Conservation (phyloP, 2,329 filamentous ascomycete species). For the Epichloe typhina region DNA sequence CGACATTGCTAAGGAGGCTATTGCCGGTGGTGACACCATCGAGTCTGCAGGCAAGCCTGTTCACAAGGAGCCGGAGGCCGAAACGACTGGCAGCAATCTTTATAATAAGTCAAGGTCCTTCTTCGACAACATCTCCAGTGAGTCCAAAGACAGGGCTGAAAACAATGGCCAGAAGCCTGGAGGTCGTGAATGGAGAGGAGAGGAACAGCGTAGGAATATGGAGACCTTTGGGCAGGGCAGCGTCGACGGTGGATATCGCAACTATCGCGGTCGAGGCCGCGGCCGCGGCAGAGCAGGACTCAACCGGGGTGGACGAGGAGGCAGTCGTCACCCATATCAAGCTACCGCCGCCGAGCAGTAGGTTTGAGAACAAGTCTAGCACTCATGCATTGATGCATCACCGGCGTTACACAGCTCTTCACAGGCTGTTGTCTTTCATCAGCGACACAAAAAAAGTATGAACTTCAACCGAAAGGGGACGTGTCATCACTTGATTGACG, state of each 20-base stretch:
- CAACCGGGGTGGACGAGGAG: conserved; percentile 28
- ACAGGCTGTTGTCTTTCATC: background rate
- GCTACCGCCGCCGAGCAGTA: conserved; percentile 16
- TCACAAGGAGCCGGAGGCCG: conserved; percentile 25
- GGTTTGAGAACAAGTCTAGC: background rate
- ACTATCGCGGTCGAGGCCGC: conserved; percentile 68
- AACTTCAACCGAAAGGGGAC: background rate
- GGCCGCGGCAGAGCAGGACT: conserved; percentile 38
- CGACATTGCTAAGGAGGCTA: conserved; percentile 70
- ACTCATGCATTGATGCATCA: background rate
- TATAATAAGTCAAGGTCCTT: conserved; percentile 89
- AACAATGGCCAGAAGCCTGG: conserved; percentile 54
- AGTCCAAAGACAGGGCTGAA: conserved; percentile 77
- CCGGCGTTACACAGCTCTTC: background rate
- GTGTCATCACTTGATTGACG: background rate
- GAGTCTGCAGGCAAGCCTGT: conserved; percentile 33
- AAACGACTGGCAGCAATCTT: conserved; percentile 28
- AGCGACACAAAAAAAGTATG: background rate
- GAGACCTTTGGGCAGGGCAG: conserved; percentile 97
- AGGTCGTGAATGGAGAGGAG: conserved; percentile 76
- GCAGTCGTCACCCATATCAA: conserved; percentile 21
- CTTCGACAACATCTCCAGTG: conserved; percentile 96
- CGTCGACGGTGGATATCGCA: conserved; percentile 68
- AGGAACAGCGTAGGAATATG: conserved; percentile 91
- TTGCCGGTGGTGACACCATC: conserved; percentile 57